Evolutionary conservation across 352 stramenopile species (phyloP), one percentile per base, ranked within the genome.

Genomic region (Thalassiosira mediterranea): DNA sequence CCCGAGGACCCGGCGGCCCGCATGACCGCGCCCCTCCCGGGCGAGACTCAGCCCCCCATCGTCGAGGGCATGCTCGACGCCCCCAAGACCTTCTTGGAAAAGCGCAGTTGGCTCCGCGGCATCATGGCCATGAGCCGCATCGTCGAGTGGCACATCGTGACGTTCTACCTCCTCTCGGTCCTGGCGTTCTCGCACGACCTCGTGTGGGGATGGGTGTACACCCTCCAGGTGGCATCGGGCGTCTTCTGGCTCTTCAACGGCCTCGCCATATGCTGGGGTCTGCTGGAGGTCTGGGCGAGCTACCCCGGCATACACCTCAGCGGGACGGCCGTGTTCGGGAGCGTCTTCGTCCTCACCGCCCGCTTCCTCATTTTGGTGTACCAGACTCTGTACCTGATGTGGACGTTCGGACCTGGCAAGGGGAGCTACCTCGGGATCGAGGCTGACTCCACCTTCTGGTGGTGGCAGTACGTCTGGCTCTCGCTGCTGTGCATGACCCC

Each of bases 71-170:
- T 98, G 60, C 83, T 86, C 15, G 87, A 88, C 53, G 93, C 95
- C 5, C 94, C 96, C 3, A 99, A 99, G 88, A 98, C 96, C 1
- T 99, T 98, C 64, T 66, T 98, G 26, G 97, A 99, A 74, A 98
- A 98, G 77, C 91, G 97, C 15, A 98, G 94, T 32, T 98, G 97
- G 95, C 86, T 99, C 4, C 92, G 96, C 38, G 95, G 95, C 13
- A 87, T 98, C 32, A 94, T 98, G 37, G 95, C 96, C 3, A 95
- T 99, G 70, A 93, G 92, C 59, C 94, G 97, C 19, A 95, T 99
- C 44, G 94, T 98, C 51, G 97, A 98, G 76, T 99, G 97, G 88
- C 96, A 99, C 80, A 94, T 98, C 53, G 87, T 98, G 23, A 94
- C 95, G 4, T 99, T 99, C 86, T 97, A 98, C 69, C 90, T 98